Base-by-base conservation (phyloP, 2,329 filamentous ascomycete genomes). In the Chaetomiaceae sp. region DNA sequence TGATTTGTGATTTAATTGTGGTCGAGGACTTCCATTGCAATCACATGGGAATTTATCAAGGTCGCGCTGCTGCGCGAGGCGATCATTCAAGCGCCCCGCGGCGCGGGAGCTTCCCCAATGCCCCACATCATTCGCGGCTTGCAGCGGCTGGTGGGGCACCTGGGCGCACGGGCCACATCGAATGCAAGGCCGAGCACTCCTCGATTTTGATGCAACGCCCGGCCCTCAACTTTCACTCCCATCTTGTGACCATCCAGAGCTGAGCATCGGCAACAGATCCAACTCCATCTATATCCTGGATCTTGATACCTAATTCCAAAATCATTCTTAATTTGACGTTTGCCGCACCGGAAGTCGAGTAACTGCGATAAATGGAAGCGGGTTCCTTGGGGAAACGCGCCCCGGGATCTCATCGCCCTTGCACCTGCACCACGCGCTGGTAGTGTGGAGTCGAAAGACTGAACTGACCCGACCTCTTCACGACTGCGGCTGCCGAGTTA, bases 371-470 rank as follows among this genome's bases (percentile, higher is more conserved):
- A 15, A 47, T 55, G 53, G 31, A 33, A 55, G 20, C 31, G 15
- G 15, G 38, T 22, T n/a, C 19, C 15, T 19, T 23, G 53, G 37
- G 48, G 48, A 48, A 20, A 51, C 53, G 23, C 48, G 53, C 43
- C 48, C 19, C 44, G 23, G 17, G n/a, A 25, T 38, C 17, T 45
- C 7, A 37, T 33, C 38, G 43, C 43, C 22, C 31, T 39, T 42
- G 27, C 44, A 47, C 19, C 9, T 36, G 36, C 44, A 38, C 9
- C 34, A 40, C 47, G 40, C 29, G 22, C 9, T 5, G 8, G 29
- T 46, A 37, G 27, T 31, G 40, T 17, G 11, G 25, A 22, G 11
- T 7, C 11, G 29, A 47, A n/a, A n/a, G n/a, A n/a, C n/a, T n/a
- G n/a, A n/a, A n/a, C n/a, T n/a, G n/a, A n/a, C n/a, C n/a, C n/a